These are phyloP conservation scores for Scalesia atractyloides DNA, from an alignment of 129 eudicot genomes.

Conservation along the genomic window DNA sequence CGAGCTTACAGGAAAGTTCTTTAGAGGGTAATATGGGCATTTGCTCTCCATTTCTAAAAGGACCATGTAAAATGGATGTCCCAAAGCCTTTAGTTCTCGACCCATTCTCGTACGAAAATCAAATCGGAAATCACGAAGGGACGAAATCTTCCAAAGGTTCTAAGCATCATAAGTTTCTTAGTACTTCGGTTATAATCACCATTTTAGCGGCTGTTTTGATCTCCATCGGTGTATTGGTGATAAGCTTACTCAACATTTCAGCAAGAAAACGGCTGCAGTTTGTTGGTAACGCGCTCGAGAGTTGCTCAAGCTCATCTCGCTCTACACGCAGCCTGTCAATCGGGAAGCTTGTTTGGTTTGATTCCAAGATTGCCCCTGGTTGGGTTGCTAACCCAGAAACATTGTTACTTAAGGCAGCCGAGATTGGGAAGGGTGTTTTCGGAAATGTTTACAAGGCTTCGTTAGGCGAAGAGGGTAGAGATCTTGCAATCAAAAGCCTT, in stretches of 20 bases:
- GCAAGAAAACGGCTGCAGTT: conserved; percentile 71
- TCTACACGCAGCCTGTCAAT: conserved; percentile 52
- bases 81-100: conserved; percentile 91
- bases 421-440: conserved; percentile 80
- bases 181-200: conserved; percentile 74
- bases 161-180: conserved; percentile 68
- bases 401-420: conserved; percentile 66
- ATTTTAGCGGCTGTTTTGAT: conserved; percentile 81
- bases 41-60: conserved; percentile 78
- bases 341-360: conserved; percentile 82
- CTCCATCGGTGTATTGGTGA: conserved; percentile 62
- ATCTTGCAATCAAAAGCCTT: conserved; percentile 74
- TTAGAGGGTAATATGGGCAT: conserved; percentile 77
- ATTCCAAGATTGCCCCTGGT: conserved; percentile 57
- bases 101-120: conserved; percentile 60
- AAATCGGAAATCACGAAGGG: conserved; percentile 40
- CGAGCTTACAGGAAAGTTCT: conserved; percentile 61
- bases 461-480: conserved; percentile 58
- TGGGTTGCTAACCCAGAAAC: conserved; percentile 63
- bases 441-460: conserved; percentile 82
- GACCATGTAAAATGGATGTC: conserved; percentile 75
- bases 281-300: conserved; percentile 72
- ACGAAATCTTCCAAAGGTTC: conserved; percentile 9
- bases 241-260: conserved; percentile 74
- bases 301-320: conserved; percentile 76